Conservation (phyloP, 2,329 filamentous ascomycete species). For the Calonectria multiphialidica region DNA sequence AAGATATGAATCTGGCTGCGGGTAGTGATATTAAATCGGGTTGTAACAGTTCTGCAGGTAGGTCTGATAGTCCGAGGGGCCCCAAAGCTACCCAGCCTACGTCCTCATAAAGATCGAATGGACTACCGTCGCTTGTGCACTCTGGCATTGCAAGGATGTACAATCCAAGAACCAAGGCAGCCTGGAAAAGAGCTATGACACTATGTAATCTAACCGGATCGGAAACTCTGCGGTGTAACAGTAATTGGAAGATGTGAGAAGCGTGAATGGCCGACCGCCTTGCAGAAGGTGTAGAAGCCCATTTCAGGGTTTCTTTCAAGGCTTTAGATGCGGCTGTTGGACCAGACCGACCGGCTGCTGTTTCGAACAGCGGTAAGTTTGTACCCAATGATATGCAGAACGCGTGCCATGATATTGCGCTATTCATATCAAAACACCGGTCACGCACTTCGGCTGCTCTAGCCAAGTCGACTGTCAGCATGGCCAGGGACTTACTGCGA, state of each 20-base stretch:
- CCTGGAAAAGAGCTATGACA: neutral
- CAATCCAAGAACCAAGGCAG: neutral
- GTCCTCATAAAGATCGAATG: neutral
- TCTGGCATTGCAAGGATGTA: neutral
- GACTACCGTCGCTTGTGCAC: neutral
- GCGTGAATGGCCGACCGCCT: neutral
- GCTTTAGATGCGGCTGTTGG: neutral
- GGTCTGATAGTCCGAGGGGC: neutral
- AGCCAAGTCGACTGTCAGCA: neutral
- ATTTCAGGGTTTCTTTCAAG: neutral
- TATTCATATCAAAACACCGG: neutral
- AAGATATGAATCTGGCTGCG: neutral
- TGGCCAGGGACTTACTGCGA: neutral
- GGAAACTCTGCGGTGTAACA: neutral
- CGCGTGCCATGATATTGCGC: neutral
- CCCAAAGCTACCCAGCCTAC: neutral
- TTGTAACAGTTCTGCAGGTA: neutral
- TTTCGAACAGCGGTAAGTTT: neutral
- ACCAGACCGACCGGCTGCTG: neutral
- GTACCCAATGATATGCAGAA: neutral
- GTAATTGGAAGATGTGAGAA: neutral
- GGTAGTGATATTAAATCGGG: neutral
- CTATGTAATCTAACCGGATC: neutral
- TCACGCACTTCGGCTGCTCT: neutral
- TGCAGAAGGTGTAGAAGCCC: neutral